Evolutionary conservation across 2,329 filamentous ascomycete species (phyloP), one percentile per base, ranked within the genome.

Genomic region (Beauveria sp.): DNA sequence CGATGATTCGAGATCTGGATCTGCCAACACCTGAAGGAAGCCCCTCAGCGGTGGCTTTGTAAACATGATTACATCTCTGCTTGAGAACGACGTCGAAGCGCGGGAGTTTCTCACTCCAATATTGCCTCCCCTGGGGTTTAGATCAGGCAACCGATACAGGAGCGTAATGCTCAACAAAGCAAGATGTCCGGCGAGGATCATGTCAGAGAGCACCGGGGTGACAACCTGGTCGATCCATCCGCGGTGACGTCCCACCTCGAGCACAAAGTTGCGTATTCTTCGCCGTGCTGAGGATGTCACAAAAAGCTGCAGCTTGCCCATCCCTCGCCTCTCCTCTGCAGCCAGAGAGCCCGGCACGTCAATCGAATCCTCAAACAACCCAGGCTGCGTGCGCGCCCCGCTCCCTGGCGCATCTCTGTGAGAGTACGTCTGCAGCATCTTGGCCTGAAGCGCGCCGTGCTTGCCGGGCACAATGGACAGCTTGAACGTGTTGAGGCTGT

Each of bases 1-100:
- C 16, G 74, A 76, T 47, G 64, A 70, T 53, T 76, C 69, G 42
- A 81, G 69, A 52, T 79, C 75, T 53, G 79, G 79, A 62, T 81
- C 79, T 47, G 73, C 68, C 59, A 82, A 66, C 20, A 81, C 67
- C 57, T 70, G 68, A 51, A 81, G 65, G 9, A 81, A 65, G 3
- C 73, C 71, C 61, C 66, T 66, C 26, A 74, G 61, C 67, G 74
- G 67, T 24, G 70, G 67, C 49, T 67, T 67, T n/a, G 64, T 59
- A 54, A 73, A 71, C 28, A 70, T 65, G 47, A 57, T 58, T 16
- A 65, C 28, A 45, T 45, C 62, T 24, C 10, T 9, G 14, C 24
- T 7, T 9, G 9, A 24, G 46, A 38, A 30, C 3, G 12, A 30
- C 10, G 26, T 18, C 16, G 47, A 45, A 1, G 16, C n/a, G 20